Base-by-base conservation (phyloP, 257 asterid species). In the Nemophila menziesii region DNA sequence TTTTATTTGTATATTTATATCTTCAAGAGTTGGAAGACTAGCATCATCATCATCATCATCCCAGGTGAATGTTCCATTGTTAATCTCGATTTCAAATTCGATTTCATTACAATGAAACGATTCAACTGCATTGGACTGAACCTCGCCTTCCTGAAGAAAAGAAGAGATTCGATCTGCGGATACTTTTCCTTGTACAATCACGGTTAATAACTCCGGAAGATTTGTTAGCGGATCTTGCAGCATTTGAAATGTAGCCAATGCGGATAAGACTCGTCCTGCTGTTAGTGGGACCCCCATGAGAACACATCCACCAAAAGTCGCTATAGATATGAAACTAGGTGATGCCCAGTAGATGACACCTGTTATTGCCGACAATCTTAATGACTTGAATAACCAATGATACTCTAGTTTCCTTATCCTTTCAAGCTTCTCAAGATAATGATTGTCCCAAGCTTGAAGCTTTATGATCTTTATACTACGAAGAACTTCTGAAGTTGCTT, bases 381-480 rank as follows among this genome's bases (percentile, higher is more conserved):
- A 61, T 56, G 52, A 89, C 41, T 59, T 83, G 20, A 38, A 69
- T 65, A 89, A 70, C 97, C 97, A 89, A 0, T 69, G 71, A 18
- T 73, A 49, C 69, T 89, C 97, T 0, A 29, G 68, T 22, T 64
- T 68, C 50, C 97, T 66, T 18, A 73, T 69, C n/a, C n/a, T n/a
- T 16, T 68, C 84, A 5, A 59, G 38, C 48, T 60, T 89, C 2
- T 83, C 63, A 9, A 89, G 70, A 39, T 83, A 80, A 71, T 83
- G 78, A 75, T 78, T 26, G 62, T 89, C 97, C 97, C 97, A 84
- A 16, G 93, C 86, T 55, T 89, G 97, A 40, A 89, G 90, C 61
- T 84, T 89, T 46, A 89, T 92, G 45, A 83, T 80, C 58, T 93
- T 75, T 95, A 89, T 89, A 68, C 80, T 89, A 66, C 89, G 69